Evolutionary conservation across 805 yeast species (phyloP), one percentile per base, ranked within the genome.

Genomic region (Lipomyces sp.): DNA sequence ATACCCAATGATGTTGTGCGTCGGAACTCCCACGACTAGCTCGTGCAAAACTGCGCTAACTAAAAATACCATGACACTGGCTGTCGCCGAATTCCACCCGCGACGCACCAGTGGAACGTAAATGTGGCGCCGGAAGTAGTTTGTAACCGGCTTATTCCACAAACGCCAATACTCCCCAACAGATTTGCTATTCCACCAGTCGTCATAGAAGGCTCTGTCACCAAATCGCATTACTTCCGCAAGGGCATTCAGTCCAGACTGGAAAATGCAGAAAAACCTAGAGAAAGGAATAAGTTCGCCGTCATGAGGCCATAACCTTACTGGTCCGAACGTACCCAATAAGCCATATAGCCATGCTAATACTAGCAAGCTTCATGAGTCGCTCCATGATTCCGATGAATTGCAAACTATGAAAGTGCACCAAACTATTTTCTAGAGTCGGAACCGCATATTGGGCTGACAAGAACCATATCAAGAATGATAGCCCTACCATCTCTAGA

Each of bases 141-240:
- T 77, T 54, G 78, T 73, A 51, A 82, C 80, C 0, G 84, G 83
- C 66, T 74, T 76, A 72, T 82, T 82, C 85, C 85, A 82, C 57
- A 75, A 74, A 34, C 79, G 75, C 85, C 85, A 82, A 70, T 81
- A 82, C 18, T 81, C 76, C 24, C 81, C 82, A 11, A 82, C 80
- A 18, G 84, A 78, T n/a, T 81, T 80, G 0, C 83, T 79, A 64
- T 82, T 82, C 85, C 85, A 82, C 85, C 85, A 82, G 66, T 82
- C 83, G 39, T 76, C 78, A 64, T 82, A 82, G 73, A 82, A 82
- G 7, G 80, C 79, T 24, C 84, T 76, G 72, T 82, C 85, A 13
- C 80, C 83, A 65, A 82, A 82, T 18, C 78, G 71, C 51, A 81
- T 77, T 34, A 81, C 59, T 69, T 82, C 85, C 4, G 84, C 85